Conservation (phyloP, 1,284 basidiomycete genomes). For the Sparassis latifolia region DNA sequence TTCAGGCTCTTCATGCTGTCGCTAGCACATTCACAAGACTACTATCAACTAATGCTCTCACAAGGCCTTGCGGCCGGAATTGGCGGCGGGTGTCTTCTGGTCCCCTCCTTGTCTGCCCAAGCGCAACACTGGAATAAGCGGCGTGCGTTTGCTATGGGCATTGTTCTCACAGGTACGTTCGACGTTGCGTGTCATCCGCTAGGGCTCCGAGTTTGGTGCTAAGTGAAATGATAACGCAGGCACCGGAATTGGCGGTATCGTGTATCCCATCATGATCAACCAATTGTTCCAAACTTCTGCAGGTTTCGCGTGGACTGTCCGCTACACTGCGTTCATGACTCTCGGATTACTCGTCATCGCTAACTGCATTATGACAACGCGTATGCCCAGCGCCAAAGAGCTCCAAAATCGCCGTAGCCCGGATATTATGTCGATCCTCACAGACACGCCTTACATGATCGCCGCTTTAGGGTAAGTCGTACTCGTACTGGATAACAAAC, state of each 20-base stretch:
- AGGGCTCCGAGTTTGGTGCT: not conserved
- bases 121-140: conserved; percentile 9
- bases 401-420: not conserved
- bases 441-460: conserved; percentile 15
- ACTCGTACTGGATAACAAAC: not conserved
- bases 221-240: conserved; percentile 1
- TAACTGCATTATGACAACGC: conserved; percentile 7
- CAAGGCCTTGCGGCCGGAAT: conserved; percentile 36
- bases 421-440: conserved; percentile 9
- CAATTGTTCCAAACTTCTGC: conserved; percentile 16
- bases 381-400: not conserved
- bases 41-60: conserved; percentile 20
- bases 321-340: conserved; percentile 4
- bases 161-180: conserved; percentile 20
- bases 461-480: conserved; percentile 13
- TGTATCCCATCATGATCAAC: conserved; percentile 24
- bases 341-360: conserved; percentile 8
- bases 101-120: conserved; percentile 8
- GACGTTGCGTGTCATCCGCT: not conserved
- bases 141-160: conserved; percentile 12
- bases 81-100: conserved; percentile 31
- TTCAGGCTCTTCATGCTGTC: conserved; percentile 22
- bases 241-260: conserved; percentile 16
- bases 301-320: conserved; percentile 20
- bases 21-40: conserved; percentile 12